These are phyloP conservation scores for Haplosporangium sp. DNA, from an alignment of 371 early-diverging fungal genomes.

Conservation along the genomic window DNA sequence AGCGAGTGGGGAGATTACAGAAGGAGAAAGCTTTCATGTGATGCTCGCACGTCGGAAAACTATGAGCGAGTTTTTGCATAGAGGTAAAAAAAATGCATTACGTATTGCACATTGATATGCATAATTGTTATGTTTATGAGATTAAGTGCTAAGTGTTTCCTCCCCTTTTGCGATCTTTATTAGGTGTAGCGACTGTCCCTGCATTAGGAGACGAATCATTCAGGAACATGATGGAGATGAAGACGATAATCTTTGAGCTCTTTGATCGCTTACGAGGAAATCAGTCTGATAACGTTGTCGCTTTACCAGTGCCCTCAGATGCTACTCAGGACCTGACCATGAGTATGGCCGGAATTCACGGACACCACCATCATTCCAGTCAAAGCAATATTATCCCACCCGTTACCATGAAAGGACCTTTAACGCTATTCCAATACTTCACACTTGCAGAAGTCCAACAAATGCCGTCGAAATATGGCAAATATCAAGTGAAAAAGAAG, in stretches of 20 bases:
- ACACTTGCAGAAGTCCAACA: slow-evolving; percentile 61
- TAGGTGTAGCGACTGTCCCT: slow-evolving; percentile 59
- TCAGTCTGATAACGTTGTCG: slow-evolving; percentile 43
- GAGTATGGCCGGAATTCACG: slow-evolving; percentile 49
- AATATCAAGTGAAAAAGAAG: slow-evolving; percentile 72
- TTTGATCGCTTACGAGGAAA: slow-evolving; percentile 55
- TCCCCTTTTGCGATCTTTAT: not conserved
- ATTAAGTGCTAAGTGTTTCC: too few species aligned
- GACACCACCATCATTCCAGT: slow-evolving; percentile 61
- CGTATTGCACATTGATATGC: too few species aligned
- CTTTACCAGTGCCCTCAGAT: slow-evolving; percentile 50
- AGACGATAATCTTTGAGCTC: slow-evolving; percentile 56
- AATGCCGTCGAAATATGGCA: slow-evolving; percentile 72
- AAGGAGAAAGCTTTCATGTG: slow-evolving; percentile 63
- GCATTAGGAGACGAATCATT: slow-evolving; percentile 58
- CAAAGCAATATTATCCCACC: slow-evolving; percentile 61
- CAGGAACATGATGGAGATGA: slow-evolving; percentile 60
- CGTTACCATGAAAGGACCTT: slow-evolving; percentile 54
- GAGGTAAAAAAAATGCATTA: slow-evolving; percentile 54
- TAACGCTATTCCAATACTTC: slow-evolving; percentile 36
- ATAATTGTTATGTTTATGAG: too few species aligned
- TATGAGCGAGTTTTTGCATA: slow-evolving; percentile 58
- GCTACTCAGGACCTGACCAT: slow-evolving; percentile 49
- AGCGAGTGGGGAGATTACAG: slow-evolving; percentile 61
- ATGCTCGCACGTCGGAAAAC: slow-evolving; percentile 62